A percentile compares a stretch with the other conserved stretches of the same genome.
Evolutionary conservation across 345 rosid genomes (phyloP).

Genomic region (Trapa incisa): DNA sequence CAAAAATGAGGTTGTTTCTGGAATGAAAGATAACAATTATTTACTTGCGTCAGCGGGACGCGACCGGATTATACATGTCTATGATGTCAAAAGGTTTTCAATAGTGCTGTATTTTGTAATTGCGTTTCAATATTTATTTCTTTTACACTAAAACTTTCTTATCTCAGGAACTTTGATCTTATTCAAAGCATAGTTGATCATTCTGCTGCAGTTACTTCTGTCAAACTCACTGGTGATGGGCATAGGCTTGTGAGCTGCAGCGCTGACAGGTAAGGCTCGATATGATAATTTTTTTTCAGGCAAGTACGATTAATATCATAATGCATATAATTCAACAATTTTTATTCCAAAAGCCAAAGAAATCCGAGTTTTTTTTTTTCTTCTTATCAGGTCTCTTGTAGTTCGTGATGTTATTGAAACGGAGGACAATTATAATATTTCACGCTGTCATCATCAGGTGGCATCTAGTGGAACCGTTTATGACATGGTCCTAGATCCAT

Average conservation of each 20-base stretch:
- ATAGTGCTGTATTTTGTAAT: constrained; percentile 9
- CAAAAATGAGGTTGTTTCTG: constrained; percentile 18
- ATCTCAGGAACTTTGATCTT: constrained; percentile 58
- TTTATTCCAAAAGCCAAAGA: background rate
- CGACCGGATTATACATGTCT: constrained; percentile 57
- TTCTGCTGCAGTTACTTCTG: constrained; percentile 69
- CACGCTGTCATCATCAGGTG: constrained; percentile 47
- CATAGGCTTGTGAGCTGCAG: constrained; percentile 59
- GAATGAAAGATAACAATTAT: constrained; percentile 24
- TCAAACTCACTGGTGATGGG: constrained; percentile 45
- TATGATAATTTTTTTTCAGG: background rate
- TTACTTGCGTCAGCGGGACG: constrained; percentile 70
- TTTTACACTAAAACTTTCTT: constrained; percentile 13
- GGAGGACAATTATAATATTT: constrained; percentile 23
- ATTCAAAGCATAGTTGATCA: constrained; percentile 48
- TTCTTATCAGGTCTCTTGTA: constrained; percentile 39
- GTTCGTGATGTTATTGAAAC: constrained; percentile 45
- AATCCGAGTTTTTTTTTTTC: background rate
- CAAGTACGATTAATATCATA: background rate
- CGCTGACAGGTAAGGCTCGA: constrained; percentile 51
- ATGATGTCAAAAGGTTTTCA: constrained; percentile 55
- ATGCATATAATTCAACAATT: background rate
- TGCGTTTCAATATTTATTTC: constrained; percentile 1
- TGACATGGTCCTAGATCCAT: constrained; percentile 71
- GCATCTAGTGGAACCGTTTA: constrained; percentile 68